phyloP scores from a whole-genome alignment of 768 basidiomycete genomes.

The Lentinus tigrinus region DNA sequence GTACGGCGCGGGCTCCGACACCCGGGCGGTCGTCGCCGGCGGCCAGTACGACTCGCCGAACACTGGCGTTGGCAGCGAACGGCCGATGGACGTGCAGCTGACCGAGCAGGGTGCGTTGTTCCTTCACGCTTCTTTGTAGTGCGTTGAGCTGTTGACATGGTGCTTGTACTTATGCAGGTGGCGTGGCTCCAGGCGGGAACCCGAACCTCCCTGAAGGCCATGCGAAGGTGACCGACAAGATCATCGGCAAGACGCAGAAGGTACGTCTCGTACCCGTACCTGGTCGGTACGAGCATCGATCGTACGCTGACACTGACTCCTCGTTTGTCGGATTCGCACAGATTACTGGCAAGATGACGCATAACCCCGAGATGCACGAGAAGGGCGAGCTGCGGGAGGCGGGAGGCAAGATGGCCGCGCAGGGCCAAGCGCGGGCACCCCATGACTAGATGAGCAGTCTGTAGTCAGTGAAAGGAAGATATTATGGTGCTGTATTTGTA shows the following conservation, averaged over 20 bases:
- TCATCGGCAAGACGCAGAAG: constrained; percentile 60
- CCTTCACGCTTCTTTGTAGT: too few species aligned
- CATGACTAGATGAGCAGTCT: constrained; percentile 33
- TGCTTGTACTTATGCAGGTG: constrained; percentile 23
- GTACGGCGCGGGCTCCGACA: constrained; percentile 23
- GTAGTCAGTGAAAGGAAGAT: not conserved
- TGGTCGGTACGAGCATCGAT: too few species aligned
- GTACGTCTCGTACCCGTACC: constrained; percentile 31
- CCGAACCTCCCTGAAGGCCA: constrained; percentile 38
- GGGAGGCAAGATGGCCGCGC: constrained; percentile 47
- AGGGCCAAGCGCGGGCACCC: constrained; percentile 39
- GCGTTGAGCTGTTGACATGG: too few species aligned
- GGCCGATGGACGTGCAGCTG: constrained; percentile 39
- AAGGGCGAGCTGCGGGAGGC: constrained; percentile 56
- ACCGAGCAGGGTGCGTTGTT: constrained; percentile 30
- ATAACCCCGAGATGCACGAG: constrained; percentile 52
- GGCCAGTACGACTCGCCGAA: constrained; percentile 4
- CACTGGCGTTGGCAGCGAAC: constrained; percentile 14
- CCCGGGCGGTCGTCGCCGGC: constrained; percentile 21
- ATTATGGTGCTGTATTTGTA: not conserved
- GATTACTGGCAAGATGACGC: constrained; percentile 49
- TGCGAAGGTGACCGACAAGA: constrained; percentile 48
- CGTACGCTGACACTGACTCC: not conserved
- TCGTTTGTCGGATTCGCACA: constrained; percentile 20
- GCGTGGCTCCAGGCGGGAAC: constrained; percentile 35